Percentiles rank a stretch among this genome's conserved stretches.
Evolutionary conservation across 352 stramenopile genomes (phyloP).

Genomic region (Phytophthora ohioensis): DNA sequence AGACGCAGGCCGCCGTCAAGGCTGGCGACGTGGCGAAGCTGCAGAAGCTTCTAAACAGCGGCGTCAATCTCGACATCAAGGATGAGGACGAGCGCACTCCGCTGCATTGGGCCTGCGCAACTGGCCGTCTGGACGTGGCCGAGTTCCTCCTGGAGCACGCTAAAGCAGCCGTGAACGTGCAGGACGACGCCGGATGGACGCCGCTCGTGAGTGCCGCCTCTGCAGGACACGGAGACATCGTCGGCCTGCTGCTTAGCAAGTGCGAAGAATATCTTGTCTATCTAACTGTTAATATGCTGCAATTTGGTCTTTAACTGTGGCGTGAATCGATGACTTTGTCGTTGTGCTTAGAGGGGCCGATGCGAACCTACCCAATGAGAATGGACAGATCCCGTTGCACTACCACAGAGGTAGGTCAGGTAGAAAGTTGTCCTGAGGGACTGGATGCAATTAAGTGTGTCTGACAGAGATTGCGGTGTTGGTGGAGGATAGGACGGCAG

Average conservation of each 20-base stretch:
- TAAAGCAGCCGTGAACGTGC: constrained; percentile 57
- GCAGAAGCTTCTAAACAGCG: constrained; percentile 39
- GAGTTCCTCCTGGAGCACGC: constrained; percentile 62
- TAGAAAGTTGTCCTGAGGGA: background rate
- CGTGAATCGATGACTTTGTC: constrained; percentile 1
- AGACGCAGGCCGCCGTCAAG: constrained; percentile 39
- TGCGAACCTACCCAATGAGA: constrained; percentile 75
- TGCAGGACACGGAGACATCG: constrained; percentile 64
- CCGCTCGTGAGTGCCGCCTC: constrained; percentile 80
- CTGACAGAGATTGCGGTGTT: constrained; percentile 1
- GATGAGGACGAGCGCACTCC: constrained; percentile 80
- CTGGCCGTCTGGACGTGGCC: constrained; percentile 56
- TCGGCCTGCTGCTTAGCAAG: constrained; percentile 65
- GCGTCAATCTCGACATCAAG: constrained; percentile 53
- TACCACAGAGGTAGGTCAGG: constrained; percentile 68
- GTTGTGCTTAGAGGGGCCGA: constrained; percentile 49
- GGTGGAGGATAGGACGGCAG: constrained; percentile 45
- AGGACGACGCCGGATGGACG: constrained; percentile 82
- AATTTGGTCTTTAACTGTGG: constrained; percentile 8
- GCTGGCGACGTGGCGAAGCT: constrained; percentile 42
- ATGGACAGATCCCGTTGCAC: constrained; percentile 76
- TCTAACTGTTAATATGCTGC: background rate
- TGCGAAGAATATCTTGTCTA: constrained; percentile 23
- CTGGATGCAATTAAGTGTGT: background rate
- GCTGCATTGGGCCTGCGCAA: constrained; percentile 71